Percentiles rank a stretch among this genome's conserved stretches.
These are phyloP conservation scores for Bauhinia variegata DNA, from an alignment of 306 rosid species.

Conservation along the genomic window DNA sequence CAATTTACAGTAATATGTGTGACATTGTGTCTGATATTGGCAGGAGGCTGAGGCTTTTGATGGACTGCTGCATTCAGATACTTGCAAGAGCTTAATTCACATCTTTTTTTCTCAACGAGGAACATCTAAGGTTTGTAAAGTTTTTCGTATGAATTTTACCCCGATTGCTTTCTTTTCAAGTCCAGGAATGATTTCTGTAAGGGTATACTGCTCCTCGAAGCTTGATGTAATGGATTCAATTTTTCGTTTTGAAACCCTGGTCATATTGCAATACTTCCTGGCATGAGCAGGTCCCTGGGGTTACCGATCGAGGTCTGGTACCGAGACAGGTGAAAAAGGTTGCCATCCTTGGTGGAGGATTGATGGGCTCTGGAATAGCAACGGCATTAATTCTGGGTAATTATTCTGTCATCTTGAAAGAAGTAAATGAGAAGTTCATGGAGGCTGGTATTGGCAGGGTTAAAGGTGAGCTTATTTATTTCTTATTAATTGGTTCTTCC, in stretches of 20 bases:
- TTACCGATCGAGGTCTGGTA: slow-evolving; percentile 79
- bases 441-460: slow-evolving; percentile 85
- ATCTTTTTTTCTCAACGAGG: slow-evolving; percentile 92
- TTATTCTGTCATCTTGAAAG: slow-evolving; percentile 85
- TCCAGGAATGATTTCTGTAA: neutral
- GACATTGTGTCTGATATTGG: slow-evolving; percentile 45
- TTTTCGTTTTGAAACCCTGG: too few species aligned
- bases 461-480: slow-evolving; percentile 61
- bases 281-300: slow-evolving; percentile 77
- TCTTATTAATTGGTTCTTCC: slow-evolving; percentile 31
- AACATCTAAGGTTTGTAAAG: slow-evolving; percentile 78
- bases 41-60: slow-evolving; percentile 90
- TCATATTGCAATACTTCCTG: slow-evolving; percentile 23
- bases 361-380: slow-evolving; percentile 99
- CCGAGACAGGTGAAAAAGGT: slow-evolving; percentile 81
- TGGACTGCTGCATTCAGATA: slow-evolving; percentile 60
- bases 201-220: neutral
- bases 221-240: too few species aligned
- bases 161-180: neutral
- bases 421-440: slow-evolving; percentile 84
- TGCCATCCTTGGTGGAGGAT: slow-evolving; percentile 94
- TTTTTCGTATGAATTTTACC: slow-evolving; percentile 17
- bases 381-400: slow-evolving; percentile 78
- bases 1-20: slow-evolving; percentile 22
- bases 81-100: slow-evolving; percentile 79